A percentile compares a stretch with the other conserved stretches of the same genome.
Evolutionary conservation across 2,329 filamentous ascomycete species (phyloP).

Genomic region (Scedosporium apiospermum): DNA sequence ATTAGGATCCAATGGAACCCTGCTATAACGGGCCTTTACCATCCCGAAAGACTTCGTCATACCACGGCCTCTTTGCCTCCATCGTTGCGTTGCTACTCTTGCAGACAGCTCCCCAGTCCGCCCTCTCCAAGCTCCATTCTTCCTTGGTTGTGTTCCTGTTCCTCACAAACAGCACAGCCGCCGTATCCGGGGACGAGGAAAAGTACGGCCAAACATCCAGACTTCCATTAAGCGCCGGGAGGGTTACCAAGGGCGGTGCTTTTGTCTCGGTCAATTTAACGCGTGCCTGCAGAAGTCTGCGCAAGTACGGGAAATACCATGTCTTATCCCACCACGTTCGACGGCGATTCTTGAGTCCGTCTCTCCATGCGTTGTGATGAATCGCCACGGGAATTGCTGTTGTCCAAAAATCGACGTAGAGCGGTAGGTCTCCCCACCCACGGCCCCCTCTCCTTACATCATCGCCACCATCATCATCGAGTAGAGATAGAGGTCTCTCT

Average conservation of each 20-base stretch:
- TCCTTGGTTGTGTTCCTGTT: neutral
- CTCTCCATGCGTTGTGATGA: constrained; percentile 15
- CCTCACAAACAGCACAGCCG: neutral
- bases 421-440: constrained; percentile 1
- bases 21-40: neutral
- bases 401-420: constrained; percentile 14
- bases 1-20: too few relatives aligned
- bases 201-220: neutral
- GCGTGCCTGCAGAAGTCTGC: constrained; percentile 9
- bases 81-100: neutral
- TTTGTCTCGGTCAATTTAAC: neutral
- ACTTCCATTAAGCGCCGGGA: neutral
- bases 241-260: neutral
- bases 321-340: constrained; percentile 15
- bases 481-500: constrained; percentile 9
- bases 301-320: constrained; percentile 15
- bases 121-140: neutral
- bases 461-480: neutral
- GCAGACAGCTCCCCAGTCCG: neutral
- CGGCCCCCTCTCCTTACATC: neutral
- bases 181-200: neutral
- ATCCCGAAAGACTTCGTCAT: neutral
- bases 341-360: constrained; percentile 14
- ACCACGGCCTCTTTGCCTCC: neutral
- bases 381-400: constrained; percentile 13